phyloP scores from a whole-genome alignment of 108 stramenopile genomes.

The Skeletonema marinoi region DNA sequence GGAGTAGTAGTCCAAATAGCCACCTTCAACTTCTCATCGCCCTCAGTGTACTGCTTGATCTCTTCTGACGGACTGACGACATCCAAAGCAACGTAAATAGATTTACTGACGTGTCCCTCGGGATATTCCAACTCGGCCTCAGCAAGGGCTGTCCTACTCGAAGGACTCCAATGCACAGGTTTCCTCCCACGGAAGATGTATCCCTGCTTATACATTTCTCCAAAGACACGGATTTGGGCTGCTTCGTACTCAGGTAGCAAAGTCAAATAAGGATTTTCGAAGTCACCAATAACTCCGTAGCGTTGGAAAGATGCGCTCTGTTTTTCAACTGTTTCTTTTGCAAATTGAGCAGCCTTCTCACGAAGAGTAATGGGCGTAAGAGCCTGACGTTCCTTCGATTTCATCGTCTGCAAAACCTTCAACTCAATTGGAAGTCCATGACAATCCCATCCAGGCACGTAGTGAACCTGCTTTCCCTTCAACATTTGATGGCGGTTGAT shows the following conservation, averaged over 20 bases:
- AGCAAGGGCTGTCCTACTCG: slow-evolving; percentile 94
- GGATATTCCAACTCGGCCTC: slow-evolving; percentile 99
- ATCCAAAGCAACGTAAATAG: slow-evolving; percentile 91
- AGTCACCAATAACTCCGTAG: slow-evolving; percentile 97
- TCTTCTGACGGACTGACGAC: slow-evolving; percentile 70
- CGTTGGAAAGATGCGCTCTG: slow-evolving; percentile 90
- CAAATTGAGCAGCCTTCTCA: slow-evolving; percentile 89
- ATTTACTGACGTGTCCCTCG: slow-evolving; percentile 90
- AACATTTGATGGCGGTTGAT: slow-evolving; percentile 96
- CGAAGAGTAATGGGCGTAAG: slow-evolving; percentile 87
- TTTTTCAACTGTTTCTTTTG: slow-evolving; percentile 89
- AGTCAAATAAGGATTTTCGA: slow-evolving; percentile 96
- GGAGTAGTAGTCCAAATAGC: slow-evolving; percentile 95
- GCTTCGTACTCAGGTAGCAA: slow-evolving; percentile 97
- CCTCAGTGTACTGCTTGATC: slow-evolving; percentile 53
- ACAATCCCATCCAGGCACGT: slow-evolving; percentile 99
- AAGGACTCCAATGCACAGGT: slow-evolving; percentile 99
- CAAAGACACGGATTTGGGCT: slow-evolving; percentile 95
- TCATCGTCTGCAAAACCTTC: slow-evolving; percentile 96
- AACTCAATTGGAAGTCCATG: slow-evolving; percentile 99
- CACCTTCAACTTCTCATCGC: slow-evolving; percentile 67
- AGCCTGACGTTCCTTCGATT: slow-evolving; percentile 78
- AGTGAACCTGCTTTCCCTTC: slow-evolving; percentile 94
- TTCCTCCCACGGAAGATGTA: slow-evolving; percentile 96
- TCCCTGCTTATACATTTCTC: slow-evolving; percentile 94